Evolutionary conservation across 2,329 filamentous ascomycete genomes (phyloP), one percentile per base, ranked within the genome.

Genomic region (Alternaria arbusti): DNA sequence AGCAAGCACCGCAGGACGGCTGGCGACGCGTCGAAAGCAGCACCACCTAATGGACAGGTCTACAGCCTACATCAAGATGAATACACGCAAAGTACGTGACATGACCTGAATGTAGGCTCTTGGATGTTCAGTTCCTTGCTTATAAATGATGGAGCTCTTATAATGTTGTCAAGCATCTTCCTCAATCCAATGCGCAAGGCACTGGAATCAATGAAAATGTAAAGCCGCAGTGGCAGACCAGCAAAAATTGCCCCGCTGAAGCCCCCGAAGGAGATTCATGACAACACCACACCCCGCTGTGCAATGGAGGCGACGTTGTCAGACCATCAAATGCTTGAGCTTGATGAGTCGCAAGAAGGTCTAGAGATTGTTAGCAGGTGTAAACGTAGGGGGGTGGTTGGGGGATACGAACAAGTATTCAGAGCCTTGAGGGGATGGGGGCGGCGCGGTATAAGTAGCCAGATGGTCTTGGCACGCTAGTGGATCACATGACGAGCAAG

Each of bases 201-300:
- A 64, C 52, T 30, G 60, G 49, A 56, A 76, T 74, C 70, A 80
- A 82, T 74, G 80, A 83, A 82, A 81, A 80, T 57, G 51, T 54
- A 12, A 52, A 56, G 59, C 60, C 44, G 36, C 45, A 47, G 28
- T 56, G 51, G 54, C 54, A 54, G 66, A 60, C 70, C 70, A 74
- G 65, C 70, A 74, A 74, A 74, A 74, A 74, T 74, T 73, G 57
- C 64, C 64, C 72, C 74, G 62, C 64, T 70, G 70, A 78, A 67
- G 68, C 66, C 69, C 74, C 74, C 74, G 74, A 75, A 78, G 71
- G 70, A 75, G 63, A 71, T 67, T 78, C 72, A 72, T 71, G 70
- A 61, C 63, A 65, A 61, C 47, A 65, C 75, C 67, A 62, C 70
- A 64, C 76, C 76, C 61, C 74, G 70, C 63, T 78, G 76, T 79